These are phyloP conservation scores for Xenoacremonium recifei DNA, from an alignment of 2,329 filamentous ascomycete species.

Conservation along the genomic window DNA sequence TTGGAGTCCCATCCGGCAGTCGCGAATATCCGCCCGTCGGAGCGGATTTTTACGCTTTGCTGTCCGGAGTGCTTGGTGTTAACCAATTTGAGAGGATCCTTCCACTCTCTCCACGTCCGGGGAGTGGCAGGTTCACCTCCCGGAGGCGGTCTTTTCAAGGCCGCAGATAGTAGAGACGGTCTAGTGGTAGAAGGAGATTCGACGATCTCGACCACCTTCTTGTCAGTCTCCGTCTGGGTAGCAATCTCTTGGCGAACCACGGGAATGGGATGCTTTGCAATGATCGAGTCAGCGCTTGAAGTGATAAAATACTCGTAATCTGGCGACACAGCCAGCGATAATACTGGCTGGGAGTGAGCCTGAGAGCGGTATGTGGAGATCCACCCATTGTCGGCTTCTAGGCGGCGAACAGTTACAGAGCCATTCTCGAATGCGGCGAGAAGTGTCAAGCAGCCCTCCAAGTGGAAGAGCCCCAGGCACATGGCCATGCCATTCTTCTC, in stretches of 20 bases:
- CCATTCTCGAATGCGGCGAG: constrained; percentile 86
- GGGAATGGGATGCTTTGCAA: constrained; percentile 73
- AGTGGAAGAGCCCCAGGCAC: constrained; percentile 65
- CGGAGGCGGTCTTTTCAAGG: constrained; percentile 9
- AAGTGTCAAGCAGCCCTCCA: constrained; percentile 54
- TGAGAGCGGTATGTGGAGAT: constrained; percentile 60
- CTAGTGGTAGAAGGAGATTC: constrained; percentile 12
- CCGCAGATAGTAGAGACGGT: constrained; percentile 24
- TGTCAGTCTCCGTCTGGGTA: constrained; percentile 14
- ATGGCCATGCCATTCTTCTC: constrained; percentile 80
- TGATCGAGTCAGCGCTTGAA: constrained; percentile 75
- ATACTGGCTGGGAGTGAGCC: constrained; percentile 74
- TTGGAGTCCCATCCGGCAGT: constrained; percentile 92
- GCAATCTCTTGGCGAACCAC: constrained; percentile 22
- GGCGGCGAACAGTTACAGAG: constrained; percentile 63
- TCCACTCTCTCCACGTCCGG: constrained; percentile 29
- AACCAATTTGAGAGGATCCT: constrained; percentile 55
- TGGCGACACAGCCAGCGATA: constrained; percentile 65
- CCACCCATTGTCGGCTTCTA: constrained; percentile 44
- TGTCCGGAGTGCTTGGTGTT: constrained; percentile 91
- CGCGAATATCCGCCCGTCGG: constrained; percentile 79
- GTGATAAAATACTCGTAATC: constrained; percentile 65
- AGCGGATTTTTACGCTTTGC: constrained; percentile 74
- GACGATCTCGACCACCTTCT: constrained; percentile 25
- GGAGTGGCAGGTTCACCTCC: constrained; percentile 4